A percentile compares a stretch with the other conserved stretches of the same genome.
Evolutionary conservation across 208 protist species (phyloP).

Genomic region (Porcisia deanei): DNA sequence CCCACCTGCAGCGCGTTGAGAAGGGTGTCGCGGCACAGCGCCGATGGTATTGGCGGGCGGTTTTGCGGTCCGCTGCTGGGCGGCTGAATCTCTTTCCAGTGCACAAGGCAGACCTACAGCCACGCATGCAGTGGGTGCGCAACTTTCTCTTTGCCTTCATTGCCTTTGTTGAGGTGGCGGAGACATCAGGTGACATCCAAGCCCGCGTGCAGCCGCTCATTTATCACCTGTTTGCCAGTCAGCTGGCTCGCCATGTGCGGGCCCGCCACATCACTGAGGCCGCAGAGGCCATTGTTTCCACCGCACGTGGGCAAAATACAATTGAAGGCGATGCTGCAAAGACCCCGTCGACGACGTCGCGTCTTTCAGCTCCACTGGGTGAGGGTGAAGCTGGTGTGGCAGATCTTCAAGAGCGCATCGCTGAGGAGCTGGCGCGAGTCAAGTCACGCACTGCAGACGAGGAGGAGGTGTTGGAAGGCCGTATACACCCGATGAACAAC

Average conservation of each 20-base stretch:
- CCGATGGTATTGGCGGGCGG: conserved; percentile 87
- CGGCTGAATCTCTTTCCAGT: conserved; percentile 82
- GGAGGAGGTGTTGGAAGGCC: conserved; percentile 49
- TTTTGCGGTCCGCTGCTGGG: conserved; percentile 56
- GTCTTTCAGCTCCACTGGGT: background rate
- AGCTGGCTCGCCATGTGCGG: conserved; percentile 45
- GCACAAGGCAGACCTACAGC: conserved; percentile 61
- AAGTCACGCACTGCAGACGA: conserved; percentile 45
- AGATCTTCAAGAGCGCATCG: conserved; percentile 10
- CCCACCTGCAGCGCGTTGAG: conserved; percentile 76
- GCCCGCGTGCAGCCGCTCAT: conserved; percentile 55
- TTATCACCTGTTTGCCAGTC: conserved; percentile 66
- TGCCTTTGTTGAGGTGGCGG: conserved; percentile 72
- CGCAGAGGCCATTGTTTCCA: conserved; percentile 4
- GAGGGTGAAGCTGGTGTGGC: background rate
- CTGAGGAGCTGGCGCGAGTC: conserved; percentile 38
- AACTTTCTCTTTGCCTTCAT: conserved; percentile 78
- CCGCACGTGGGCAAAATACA: background rate
- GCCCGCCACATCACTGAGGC: conserved; percentile 11
- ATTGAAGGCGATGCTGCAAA: background rate
- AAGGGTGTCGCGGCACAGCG: conserved; percentile 81
- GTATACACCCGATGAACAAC: conserved; percentile 67
- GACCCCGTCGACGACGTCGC: background rate
- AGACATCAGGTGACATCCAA: conserved; percentile 53
- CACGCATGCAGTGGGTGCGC: conserved; percentile 86